phyloP scores from a whole-genome alignment of 208 protist genomes.

The Trypanosoma melophagium region DNA sequence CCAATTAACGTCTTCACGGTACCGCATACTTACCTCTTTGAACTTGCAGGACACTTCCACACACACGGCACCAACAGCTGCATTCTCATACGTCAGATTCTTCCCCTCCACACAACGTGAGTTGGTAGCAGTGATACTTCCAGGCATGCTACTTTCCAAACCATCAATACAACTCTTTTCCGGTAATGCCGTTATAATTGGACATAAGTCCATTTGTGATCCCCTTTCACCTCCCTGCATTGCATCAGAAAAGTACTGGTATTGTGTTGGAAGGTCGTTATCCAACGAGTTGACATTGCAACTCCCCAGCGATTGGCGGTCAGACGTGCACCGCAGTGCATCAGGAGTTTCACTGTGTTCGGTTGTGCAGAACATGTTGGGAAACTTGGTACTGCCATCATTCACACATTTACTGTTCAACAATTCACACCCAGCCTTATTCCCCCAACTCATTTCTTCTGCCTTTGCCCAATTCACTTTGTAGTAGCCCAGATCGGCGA shows the following conservation, averaged over 20 bases:
- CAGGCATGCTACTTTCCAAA: neutral
- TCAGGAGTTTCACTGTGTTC: neutral
- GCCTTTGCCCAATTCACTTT: slow-evolving; percentile 29
- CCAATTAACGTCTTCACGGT: neutral
- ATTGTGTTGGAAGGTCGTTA: neutral
- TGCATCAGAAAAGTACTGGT: neutral
- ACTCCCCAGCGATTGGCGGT: neutral
- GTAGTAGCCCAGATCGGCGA: slow-evolving; percentile 41
- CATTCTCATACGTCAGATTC: neutral
- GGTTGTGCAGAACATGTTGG: neutral
- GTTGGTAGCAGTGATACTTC: neutral
- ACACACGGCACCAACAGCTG: neutral
- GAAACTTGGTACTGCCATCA: neutral
- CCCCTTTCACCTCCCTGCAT: too few relatives aligned
- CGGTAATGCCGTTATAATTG: neutral
- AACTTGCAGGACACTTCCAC: too few relatives aligned
- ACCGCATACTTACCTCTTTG: neutral
- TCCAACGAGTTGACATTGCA: neutral
- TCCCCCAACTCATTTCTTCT: slow-evolving; percentile 35
- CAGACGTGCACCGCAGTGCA: neutral
- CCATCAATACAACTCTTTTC: neutral
- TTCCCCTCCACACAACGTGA: neutral
- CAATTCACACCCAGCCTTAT: slow-evolving; percentile 29
- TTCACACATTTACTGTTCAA: slow-evolving; percentile 30
- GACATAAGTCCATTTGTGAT: too few relatives aligned